Evolutionary conservation across 2,329 filamentous ascomycete species (phyloP), one percentile per base, ranked within the genome.

Genomic region (Fusarium hainanense): DNA sequence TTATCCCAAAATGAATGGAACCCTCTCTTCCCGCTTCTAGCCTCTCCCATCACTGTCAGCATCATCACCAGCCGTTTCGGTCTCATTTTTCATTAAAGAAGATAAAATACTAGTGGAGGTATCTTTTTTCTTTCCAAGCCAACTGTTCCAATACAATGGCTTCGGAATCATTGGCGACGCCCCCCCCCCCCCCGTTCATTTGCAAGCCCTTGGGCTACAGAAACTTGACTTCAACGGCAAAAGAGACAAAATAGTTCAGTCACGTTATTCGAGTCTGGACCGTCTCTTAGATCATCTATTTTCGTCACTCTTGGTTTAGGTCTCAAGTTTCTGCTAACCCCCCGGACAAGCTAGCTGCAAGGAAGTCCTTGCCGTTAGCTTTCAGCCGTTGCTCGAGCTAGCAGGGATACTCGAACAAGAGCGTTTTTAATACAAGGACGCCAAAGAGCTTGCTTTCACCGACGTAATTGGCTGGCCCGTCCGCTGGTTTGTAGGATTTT

Each of bases 21-120:
- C 63, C 54, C 66, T 72, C 68, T 68, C 65, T 49, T 71, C 66
- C 68, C 63, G 63, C 25, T 49, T 72, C 67, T 66, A 69, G 50
- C 58, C 62, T 62, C 58, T 52, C 46, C 37, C 51, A 47, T n/a
- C 42, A 47, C 9, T 21, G 32, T 23, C 50, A 60, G 20, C 54
- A 52, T 30, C 62, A 52, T 14, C 62, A 58, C 62, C 58, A 55
- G 54, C 67, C 49, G 34, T 61, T 48, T 23, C 40, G 46, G 42
- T 54, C 54, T 70, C 47, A 64, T 25, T 63, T 51, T 57, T 50
- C 21, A 60, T 54, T 21, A 28, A 59, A 46, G 21, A 28, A 68
- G 49, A 54, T 50, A 23, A 34, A 54, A 58, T 47, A 44, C 46
- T 54, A 23, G 52, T 46, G 44, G 43, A 58, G 56, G 58, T 68